These are phyloP conservation scores for Oryza longistaminata DNA, from an alignment of 176 grass and related monocot genomes.

Conservation along the genomic window DNA sequence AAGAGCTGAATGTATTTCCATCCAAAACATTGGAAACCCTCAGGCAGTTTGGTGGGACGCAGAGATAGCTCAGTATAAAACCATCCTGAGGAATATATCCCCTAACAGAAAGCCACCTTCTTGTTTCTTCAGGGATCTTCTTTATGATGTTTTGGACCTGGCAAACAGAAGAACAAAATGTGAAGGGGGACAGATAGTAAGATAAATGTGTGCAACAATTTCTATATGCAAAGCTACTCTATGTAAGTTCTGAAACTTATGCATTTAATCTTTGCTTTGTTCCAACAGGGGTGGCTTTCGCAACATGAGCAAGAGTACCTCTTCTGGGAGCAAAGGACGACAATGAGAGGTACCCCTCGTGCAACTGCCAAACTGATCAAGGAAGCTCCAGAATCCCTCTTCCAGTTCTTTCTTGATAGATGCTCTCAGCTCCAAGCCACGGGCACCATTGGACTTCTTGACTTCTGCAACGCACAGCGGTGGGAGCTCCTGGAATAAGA, in stretches of 20 bases:
- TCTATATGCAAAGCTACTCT: neutral
- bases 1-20: conserved; percentile 28
- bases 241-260: neutral
- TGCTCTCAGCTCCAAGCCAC: conserved; percentile 41
- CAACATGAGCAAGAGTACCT: conserved; percentile 22
- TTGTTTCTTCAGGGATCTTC: conserved; percentile 51
- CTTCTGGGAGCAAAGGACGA: conserved; percentile 36
- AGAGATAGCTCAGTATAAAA: conserved; percentile 51
- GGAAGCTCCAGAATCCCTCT: conserved; percentile 42
- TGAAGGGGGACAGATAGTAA: neutral
- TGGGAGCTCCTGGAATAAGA: conserved; percentile 33
- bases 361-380: conserved; percentile 40
- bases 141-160: conserved; percentile 61
- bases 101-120: conserved; percentile 40
- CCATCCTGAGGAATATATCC: conserved; percentile 66
- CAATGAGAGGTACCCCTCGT: conserved; percentile 1
- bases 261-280: neutral
- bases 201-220: neutral
- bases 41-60: conserved; percentile 66
- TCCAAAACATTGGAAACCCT: conserved; percentile 48
- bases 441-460: conserved; percentile 31
- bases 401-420: conserved; percentile 23
- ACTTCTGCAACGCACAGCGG: conserved; percentile 24
- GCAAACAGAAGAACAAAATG: conserved; percentile 33
- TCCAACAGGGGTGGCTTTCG: neutral